phyloP scores from a whole-genome alignment of 2,329 filamentous ascomycete species.

The Neurospora sp. region DNA sequence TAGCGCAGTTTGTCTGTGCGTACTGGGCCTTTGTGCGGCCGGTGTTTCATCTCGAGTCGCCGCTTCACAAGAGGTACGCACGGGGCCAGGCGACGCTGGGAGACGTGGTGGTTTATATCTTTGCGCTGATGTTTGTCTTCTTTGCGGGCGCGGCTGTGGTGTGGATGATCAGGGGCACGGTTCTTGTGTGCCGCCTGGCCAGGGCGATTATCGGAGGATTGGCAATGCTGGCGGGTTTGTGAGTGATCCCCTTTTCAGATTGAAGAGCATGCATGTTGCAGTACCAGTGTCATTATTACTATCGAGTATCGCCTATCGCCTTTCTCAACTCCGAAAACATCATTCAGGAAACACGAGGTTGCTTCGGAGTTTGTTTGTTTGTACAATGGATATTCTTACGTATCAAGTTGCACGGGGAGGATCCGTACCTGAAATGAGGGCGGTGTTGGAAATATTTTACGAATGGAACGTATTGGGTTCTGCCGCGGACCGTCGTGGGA shows the following conservation, averaged over 20 bases:
- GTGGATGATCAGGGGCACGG: slow-evolving; percentile 16
- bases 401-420: background rate
- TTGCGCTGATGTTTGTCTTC: slow-evolving; percentile 21
- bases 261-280: background rate
- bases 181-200: slow-evolving; percentile 7
- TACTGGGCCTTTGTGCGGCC: slow-evolving; percentile 29
- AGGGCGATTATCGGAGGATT: slow-evolving; percentile 8
- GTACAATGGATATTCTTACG: background rate
- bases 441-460: background rate
- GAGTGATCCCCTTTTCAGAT: background rate
- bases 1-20: slow-evolving; percentile 5
- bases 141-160: slow-evolving; percentile 10
- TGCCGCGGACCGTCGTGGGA: background rate
- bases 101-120: slow-evolving; percentile 18
- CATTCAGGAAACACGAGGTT: background rate
- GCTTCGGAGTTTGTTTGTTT: background rate
- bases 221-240: slow-evolving; percentile 8
- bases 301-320: background rate
- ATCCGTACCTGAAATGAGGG: background rate
- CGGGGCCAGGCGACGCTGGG: slow-evolving; percentile 16
- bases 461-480: background rate
- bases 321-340: background rate
- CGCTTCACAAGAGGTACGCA: slow-evolving; percentile 22
- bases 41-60: slow-evolving; percentile 29
- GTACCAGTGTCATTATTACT: background rate